Percentiles rank a stretch among this genome's conserved stretches.
Conservation (phyloP, 2,329 filamentous ascomycete genomes). For the Colletotrichum eleusines region DNA sequence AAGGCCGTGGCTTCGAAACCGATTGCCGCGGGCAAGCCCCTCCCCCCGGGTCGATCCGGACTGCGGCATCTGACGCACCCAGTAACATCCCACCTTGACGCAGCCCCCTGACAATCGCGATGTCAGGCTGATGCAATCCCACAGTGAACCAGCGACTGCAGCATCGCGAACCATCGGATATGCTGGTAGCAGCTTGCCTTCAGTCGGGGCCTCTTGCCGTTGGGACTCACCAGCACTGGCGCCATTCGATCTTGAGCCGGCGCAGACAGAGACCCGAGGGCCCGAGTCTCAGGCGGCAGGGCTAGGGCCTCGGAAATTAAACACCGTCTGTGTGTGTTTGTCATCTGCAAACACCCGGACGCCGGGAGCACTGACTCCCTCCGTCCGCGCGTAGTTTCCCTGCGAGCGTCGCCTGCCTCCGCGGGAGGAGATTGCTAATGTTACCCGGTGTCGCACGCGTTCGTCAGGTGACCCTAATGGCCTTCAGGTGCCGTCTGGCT, state of each 20-base stretch:
- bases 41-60: not conserved
- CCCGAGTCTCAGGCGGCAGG: not conserved
- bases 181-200: not conserved
- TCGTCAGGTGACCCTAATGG: not conserved
- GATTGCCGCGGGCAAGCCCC: not conserved
- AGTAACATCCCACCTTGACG: slow-evolving; percentile 5
- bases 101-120: not conserved
- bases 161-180: not conserved
- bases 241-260: not conserved
- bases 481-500: not conserved
- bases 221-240: slow-evolving; percentile 2
- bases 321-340: slow-evolving; percentile 7
- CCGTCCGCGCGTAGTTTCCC: not conserved
- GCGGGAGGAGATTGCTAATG: not conserved
- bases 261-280: not conserved
- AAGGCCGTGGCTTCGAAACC: not conserved
- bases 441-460: not conserved
- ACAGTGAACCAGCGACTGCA: not conserved
- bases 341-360: slow-evolving; percentile 29
- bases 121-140: not conserved
- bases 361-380: slow-evolving; percentile 18
- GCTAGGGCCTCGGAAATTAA: not conserved
- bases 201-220: not conserved
- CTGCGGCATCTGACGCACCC: not conserved
- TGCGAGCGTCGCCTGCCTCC: not conserved